Percentiles rank a stretch among this genome's conserved stretches.
These are phyloP conservation scores for Populus tremula DNA, from an alignment of 345 rosid species.

Conservation along the genomic window DNA sequence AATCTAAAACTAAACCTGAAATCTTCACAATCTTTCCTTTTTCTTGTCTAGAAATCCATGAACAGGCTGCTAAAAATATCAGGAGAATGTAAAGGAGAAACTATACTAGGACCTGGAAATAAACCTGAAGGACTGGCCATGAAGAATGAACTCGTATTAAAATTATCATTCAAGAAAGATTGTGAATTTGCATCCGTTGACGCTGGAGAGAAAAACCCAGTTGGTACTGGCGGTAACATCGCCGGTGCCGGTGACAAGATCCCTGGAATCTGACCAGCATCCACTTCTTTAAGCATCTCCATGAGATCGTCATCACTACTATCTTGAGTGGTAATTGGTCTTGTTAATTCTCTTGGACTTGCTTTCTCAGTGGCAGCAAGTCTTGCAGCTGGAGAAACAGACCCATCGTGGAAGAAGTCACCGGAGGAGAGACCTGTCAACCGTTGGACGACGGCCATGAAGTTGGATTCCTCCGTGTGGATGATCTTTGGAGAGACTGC, in stretches of 20 bases:
- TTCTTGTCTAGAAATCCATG: slow-evolving; percentile 35
- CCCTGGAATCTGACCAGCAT: slow-evolving; percentile 50
- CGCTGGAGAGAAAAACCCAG: slow-evolving; percentile 59
- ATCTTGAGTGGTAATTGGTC: neutral
- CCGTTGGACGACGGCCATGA: slow-evolving; percentile 85
- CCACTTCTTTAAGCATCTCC: slow-evolving; percentile 27
- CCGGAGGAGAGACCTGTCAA: slow-evolving; percentile 72
- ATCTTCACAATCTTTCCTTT: neutral
- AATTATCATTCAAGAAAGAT: slow-evolving; percentile 28
- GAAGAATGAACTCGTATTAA: slow-evolving; percentile 43
- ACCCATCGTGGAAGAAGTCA: slow-evolving; percentile 34
- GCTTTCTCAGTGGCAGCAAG: slow-evolving; percentile 66
- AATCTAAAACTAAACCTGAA: neutral
- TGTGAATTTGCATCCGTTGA: slow-evolving; percentile 14
- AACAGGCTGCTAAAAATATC: slow-evolving; percentile 48
- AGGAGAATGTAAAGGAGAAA: slow-evolving; percentile 52
- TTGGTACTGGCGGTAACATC: slow-evolving; percentile 40
- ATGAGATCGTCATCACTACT: neutral
- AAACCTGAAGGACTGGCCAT: slow-evolving; percentile 47
- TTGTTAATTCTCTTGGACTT: slow-evolving; percentile 44
- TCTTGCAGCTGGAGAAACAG: slow-evolving; percentile 76
- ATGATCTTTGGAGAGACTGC: slow-evolving; percentile 74
- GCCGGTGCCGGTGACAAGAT: slow-evolving; percentile 75
- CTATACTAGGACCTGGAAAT: slow-evolving; percentile 18
- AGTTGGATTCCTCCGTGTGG: slow-evolving; percentile 57